Percentiles rank a stretch among this genome's conserved stretches.
These are phyloP conservation scores for Croton setiger DNA, from an alignment of 441 rosid species.

Conservation along the genomic window DNA sequence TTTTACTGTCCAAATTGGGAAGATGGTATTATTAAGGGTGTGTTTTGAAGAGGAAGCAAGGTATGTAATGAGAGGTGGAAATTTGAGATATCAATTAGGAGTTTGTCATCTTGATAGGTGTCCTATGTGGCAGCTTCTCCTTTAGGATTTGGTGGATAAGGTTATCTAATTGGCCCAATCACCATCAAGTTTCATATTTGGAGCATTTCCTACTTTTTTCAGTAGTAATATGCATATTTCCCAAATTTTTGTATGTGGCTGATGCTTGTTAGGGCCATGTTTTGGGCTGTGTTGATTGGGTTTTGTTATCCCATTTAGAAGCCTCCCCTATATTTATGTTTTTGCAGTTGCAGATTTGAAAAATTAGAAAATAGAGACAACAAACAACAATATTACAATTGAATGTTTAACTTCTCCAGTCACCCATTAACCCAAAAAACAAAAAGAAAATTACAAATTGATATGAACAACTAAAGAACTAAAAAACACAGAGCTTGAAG, in stretches of 20 bases:
- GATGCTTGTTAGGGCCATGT: neutral
- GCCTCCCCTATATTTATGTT: neutral
- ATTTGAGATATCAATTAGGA: slow-evolving; percentile 28
- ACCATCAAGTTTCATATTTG: slow-evolving; percentile 15
- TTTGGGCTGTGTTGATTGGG: neutral
- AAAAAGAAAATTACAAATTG: neutral
- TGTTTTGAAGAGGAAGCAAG: slow-evolving; percentile 11
- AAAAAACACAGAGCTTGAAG: neutral
- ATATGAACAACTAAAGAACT: neutral
- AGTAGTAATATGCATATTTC: neutral
- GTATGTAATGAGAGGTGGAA: slow-evolving; percentile 34
- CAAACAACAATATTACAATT: no score
- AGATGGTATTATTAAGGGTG: slow-evolving; percentile 8
- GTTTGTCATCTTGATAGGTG: slow-evolving; percentile 19
- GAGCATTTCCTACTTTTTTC: neutral
- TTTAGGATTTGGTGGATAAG: slow-evolving; percentile 46
- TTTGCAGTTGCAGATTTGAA: no score
- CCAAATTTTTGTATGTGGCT: neutral
- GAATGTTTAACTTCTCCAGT: no score
- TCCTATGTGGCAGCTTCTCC: slow-evolving; percentile 60
- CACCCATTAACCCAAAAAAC: no score
- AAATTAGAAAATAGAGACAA: no score
- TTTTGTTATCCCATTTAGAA: neutral
- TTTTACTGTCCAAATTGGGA: slow-evolving; percentile 17
- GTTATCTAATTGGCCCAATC: slow-evolving; percentile 47